Percentiles rank a stretch among this genome's conserved stretches.
phyloP scores from a whole-genome alignment of 2,329 filamentous ascomycete genomes.

The Colletotrichum spinosum region DNA sequence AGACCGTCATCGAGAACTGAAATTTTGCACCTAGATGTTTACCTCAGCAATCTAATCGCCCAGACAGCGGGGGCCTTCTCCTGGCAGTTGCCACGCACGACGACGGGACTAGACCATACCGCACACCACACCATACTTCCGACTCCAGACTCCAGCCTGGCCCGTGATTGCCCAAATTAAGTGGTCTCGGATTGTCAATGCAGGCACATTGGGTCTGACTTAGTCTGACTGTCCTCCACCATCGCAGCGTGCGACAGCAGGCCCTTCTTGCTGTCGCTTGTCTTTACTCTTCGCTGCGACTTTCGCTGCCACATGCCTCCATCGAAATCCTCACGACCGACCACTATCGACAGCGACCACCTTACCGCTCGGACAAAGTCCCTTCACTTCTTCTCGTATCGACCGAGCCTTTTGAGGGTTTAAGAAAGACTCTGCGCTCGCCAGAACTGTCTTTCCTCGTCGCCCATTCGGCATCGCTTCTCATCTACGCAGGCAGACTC shows the following conservation, averaged over 20 bases:
- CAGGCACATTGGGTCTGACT: slow-evolving; percentile 26
- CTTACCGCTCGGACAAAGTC: too few species aligned
- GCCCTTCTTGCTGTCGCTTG: slow-evolving; percentile 15
- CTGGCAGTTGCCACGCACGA: slow-evolving; percentile 24
- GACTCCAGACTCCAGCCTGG: slow-evolving; percentile 5
- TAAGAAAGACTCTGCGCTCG: too few species aligned
- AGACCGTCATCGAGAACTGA: too few species aligned
- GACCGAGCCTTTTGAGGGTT: too few species aligned
- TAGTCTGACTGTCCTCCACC: slow-evolving; percentile 7
- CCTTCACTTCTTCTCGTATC: too few species aligned
- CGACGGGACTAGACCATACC: slow-evolving; percentile 2
- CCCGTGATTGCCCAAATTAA: slow-evolving; percentile 35
- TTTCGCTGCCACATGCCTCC: not conserved
- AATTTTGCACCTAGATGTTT: too few species aligned
- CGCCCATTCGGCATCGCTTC: not conserved
- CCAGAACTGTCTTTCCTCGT: not conserved
- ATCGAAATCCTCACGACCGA: slow-evolving; percentile 9
- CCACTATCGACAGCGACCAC: too few species aligned
- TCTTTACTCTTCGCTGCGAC: too few species aligned
- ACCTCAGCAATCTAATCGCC: too few species aligned
- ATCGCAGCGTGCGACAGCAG: slow-evolving; percentile 25
- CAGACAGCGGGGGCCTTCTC: not conserved
- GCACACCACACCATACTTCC: too few species aligned
- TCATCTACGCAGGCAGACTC: not conserved
- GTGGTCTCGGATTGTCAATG: slow-evolving; percentile 35